Conservation (phyloP, 176 grass and related monocot species). For the Ampelocalamus luodianensis region DNA sequence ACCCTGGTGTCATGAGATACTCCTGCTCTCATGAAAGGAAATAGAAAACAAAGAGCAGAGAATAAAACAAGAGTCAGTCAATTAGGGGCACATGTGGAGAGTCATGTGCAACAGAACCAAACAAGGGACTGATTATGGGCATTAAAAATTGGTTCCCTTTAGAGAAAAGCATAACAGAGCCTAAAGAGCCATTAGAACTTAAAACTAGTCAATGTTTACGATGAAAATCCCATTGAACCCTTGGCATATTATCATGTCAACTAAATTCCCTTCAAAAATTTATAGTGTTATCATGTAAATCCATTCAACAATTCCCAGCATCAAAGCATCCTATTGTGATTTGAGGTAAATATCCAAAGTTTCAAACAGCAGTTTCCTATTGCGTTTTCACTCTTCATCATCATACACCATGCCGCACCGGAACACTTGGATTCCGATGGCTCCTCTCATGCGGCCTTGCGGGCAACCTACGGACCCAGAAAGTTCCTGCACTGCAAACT, state of each 20-base stretch:
- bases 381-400: no score
- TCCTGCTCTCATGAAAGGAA: constrained; percentile 22
- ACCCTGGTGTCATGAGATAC: constrained; percentile 14
- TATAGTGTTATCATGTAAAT: not conserved
- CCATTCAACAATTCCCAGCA: not conserved
- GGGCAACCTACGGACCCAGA: not conserved
- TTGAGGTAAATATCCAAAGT: no score
- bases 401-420: no score
- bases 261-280: not conserved
- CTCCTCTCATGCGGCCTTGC: no score
- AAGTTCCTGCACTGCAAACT: not conserved
- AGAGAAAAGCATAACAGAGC: not conserved
- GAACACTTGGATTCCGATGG: no score
- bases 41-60: not conserved
- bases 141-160: not conserved
- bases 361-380: no score
- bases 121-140: not conserved
- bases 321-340: not conserved
- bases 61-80: not conserved
- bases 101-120: not conserved
- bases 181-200: constrained; percentile 3
- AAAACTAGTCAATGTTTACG: constrained; percentile 4
- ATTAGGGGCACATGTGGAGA: constrained; percentile 1
- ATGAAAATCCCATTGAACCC: not conserved
- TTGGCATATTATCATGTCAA: not conserved